phyloP scores from a whole-genome alignment of 148 eudicot genomes.

The Camellia sinensis region DNA sequence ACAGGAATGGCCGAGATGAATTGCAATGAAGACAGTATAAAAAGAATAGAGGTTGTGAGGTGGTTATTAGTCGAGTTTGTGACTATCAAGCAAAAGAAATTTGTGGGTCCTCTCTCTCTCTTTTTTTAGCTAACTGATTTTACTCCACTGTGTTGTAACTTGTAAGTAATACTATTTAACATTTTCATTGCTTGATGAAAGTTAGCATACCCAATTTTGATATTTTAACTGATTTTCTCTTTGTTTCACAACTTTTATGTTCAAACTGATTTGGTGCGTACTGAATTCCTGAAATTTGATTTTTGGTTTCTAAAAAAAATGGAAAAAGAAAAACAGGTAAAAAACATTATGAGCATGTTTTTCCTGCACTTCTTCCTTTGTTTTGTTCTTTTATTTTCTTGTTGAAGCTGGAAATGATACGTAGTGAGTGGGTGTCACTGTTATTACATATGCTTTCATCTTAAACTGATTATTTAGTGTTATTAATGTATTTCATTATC shows the following conservation, averaged over 20 bases:
- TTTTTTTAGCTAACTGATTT: no score
- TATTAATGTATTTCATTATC: not conserved
- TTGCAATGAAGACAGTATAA: not conserved
- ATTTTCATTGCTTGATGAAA: no score
- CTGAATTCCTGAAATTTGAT: not conserved
- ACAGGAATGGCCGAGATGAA: not conserved
- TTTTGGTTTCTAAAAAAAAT: not conserved
- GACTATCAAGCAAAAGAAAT: not conserved
- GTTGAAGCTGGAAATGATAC: not conserved
- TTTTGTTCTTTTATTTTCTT: not conserved
- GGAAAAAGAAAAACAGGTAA: not conserved
- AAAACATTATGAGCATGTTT: not conserved
- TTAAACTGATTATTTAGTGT: not conserved
- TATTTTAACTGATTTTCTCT: no score
- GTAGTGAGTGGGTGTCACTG: not conserved
- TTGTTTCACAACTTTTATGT: no score
- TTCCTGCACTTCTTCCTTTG: not conserved
- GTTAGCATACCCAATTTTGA: no score
- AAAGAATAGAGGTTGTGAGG: not conserved
- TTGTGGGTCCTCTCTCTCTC: not conserved
- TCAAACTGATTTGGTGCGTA: not conserved
- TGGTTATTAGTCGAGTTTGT: not conserved
- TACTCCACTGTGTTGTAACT: no score
- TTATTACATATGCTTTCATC: not conserved
- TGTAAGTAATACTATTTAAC: no score